These are phyloP conservation scores for Incumbomyces lentus DNA, from an alignment of 2,329 filamentous ascomycete species.

Conservation along the genomic window DNA sequence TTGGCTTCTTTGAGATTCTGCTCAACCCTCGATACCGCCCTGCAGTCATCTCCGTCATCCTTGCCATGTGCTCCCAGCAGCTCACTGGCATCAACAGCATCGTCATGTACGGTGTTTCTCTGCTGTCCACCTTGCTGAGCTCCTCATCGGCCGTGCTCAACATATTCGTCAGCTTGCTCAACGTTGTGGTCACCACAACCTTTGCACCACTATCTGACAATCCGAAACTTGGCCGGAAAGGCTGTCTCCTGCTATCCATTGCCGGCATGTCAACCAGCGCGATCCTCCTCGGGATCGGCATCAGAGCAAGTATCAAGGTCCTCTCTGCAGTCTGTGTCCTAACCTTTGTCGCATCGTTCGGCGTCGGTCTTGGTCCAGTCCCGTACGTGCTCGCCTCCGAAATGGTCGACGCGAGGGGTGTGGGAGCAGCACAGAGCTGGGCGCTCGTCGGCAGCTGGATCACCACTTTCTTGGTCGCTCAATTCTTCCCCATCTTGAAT, in stretches of 20 bases:
- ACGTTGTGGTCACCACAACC: constrained; percentile 69
- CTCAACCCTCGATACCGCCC: constrained; percentile 59
- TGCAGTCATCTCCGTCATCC: constrained; percentile 71
- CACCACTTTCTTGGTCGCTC: constrained; percentile 84
- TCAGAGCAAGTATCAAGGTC: constrained; percentile 59
- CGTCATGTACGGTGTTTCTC: constrained; percentile 90
- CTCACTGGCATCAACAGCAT: constrained; percentile 92
- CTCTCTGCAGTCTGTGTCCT: constrained; percentile 74
- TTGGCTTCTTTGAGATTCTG: constrained; percentile 51
- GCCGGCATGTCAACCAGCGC: constrained; percentile 73
- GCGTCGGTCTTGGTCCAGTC: constrained; percentile 80
- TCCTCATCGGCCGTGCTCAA: constrained; percentile 74
- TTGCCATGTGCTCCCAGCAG: constrained; percentile 86
- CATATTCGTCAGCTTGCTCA: constrained; percentile 76
- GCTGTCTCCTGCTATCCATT: constrained; percentile 72
- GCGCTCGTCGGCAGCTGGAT: constrained; percentile 78
- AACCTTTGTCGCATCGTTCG: constrained; percentile 80
- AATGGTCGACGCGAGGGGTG: constrained; percentile 79
- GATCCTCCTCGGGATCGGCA: constrained; percentile 67
- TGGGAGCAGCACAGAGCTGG: constrained; percentile 84
- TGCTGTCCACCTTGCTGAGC: constrained; percentile 70
- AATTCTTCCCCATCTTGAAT: constrained; percentile 86
- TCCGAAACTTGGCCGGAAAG: constrained; percentile 67
- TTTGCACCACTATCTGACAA: constrained; percentile 74
- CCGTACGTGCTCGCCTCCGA: constrained; percentile 91